Evolutionary conservation across 2,329 filamentous ascomycete species (phyloP).

Genomic region (Alternaria brassicae): DNA sequence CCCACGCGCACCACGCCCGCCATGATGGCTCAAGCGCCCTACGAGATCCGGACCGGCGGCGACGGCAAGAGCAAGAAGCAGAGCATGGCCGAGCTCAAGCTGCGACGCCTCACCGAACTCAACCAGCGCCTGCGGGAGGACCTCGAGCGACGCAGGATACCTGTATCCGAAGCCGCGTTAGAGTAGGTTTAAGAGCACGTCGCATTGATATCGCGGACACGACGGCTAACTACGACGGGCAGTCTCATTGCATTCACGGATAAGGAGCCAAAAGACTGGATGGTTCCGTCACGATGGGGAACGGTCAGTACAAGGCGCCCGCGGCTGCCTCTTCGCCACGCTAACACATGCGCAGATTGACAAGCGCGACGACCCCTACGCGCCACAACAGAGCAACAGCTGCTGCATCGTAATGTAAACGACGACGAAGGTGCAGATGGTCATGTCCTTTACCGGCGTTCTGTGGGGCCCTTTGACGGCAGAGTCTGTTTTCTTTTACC

Average conservation of each 20-base stretch:
- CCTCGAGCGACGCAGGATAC: slow-evolving; percentile 91
- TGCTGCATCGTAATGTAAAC: slow-evolving; percentile 94
- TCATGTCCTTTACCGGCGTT: slow-evolving; percentile 51
- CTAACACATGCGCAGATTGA: slow-evolving; percentile 68
- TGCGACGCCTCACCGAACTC: slow-evolving; percentile 92
- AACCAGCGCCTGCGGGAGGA: slow-evolving; percentile 97
- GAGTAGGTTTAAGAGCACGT: slow-evolving; percentile 48
- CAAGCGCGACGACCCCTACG: slow-evolving; percentile 97
- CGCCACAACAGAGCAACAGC: slow-evolving; percentile 87
- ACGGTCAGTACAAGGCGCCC: slow-evolving; percentile 59
- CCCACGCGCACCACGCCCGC: slow-evolving; percentile 30
- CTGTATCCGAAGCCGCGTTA: slow-evolving; percentile 86
- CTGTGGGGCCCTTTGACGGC: slow-evolving; percentile 46
- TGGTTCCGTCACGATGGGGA: slow-evolving; percentile 98
- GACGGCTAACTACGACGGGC: slow-evolving; percentile 35
- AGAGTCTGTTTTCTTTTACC: slow-evolving; percentile 45
- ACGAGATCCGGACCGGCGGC: slow-evolving; percentile 70
- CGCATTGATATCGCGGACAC: not conserved
- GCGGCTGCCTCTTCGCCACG: not conserved
- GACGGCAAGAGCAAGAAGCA: slow-evolving; percentile 91
- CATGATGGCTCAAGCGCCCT: slow-evolving; percentile 66
- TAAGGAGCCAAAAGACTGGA: slow-evolving; percentile 92
- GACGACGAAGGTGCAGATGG: slow-evolving; percentile 38
- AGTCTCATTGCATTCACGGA: slow-evolving; percentile 99
- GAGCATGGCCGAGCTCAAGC: slow-evolving; percentile 98